These are phyloP conservation scores for Paramecium bursaria DNA, from an alignment of 73 alveolate genomes.

Conservation along the genomic window DNA sequence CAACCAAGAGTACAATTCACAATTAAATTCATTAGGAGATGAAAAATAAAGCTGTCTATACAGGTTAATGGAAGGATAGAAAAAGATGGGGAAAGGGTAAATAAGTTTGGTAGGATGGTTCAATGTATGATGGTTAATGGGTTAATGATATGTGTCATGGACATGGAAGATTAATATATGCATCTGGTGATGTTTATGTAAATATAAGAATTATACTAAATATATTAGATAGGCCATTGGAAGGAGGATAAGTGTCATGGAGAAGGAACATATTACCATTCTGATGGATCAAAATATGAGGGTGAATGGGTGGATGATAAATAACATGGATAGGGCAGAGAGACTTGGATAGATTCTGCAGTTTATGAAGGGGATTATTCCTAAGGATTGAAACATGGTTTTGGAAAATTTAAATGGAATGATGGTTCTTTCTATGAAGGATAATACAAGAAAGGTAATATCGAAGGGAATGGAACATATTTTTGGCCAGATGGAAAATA, in stretches of 20 bases:
- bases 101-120: conserved; percentile 66
- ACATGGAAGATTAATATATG: conserved; percentile 88
- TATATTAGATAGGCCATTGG: conserved; percentile 69
- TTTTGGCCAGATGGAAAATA: conserved; percentile 76
- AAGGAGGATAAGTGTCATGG: conserved; percentile 66
- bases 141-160: conserved; percentile 81
- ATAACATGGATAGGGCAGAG: conserved; percentile 70
- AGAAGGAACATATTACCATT: conserved; percentile 49
- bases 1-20: too few species aligned
- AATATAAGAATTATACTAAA: too few species aligned
- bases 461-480: conserved; percentile 74
- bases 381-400: conserved; percentile 80
- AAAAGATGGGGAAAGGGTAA: conserved; percentile 41
- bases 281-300: conserved; percentile 79
- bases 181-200: conserved; percentile 86
- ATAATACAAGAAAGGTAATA: conserved; percentile 67
- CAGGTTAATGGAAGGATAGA: conserved; percentile 14
- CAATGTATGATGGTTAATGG: conserved; percentile 95
- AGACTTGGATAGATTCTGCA: conserved; percentile 80
- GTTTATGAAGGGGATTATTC: conserved; percentile 82
- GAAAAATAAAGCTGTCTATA: too few species aligned
- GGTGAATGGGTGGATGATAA: conserved; percentile 82
- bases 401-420: conserved; percentile 79
- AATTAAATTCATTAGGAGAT: too few species aligned
- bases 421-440: conserved; percentile 79